Conservation (phyloP, 768 basidiomycete species). For the Scleroderma bovista region DNA sequence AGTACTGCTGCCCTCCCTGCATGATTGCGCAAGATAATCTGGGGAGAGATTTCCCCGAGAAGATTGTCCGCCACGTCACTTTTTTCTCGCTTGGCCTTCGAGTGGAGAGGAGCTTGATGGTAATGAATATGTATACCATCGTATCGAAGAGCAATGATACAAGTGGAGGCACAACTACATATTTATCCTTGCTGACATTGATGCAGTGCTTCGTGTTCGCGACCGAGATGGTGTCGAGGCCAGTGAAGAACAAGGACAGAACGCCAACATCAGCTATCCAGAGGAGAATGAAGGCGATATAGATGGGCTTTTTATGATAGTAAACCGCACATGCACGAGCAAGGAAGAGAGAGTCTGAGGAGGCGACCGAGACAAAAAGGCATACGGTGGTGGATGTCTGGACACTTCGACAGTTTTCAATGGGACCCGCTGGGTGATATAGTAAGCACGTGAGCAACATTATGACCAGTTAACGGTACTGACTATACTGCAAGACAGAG, state of each 20-base stretch:
- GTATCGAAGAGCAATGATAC: not conserved
- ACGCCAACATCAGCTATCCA: slow-evolving; percentile 22
- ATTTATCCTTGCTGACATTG: slow-evolving; percentile 13
- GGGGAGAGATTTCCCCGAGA: slow-evolving; percentile 19
- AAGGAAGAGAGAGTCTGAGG: slow-evolving; percentile 26
- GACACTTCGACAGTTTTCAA: slow-evolving; percentile 1
- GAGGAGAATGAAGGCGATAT: slow-evolving; percentile 14
- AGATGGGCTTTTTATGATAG: slow-evolving; percentile 9
- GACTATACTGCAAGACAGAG: not conserved
- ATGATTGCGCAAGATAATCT: slow-evolving; percentile 21
- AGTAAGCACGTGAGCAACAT: not conserved
- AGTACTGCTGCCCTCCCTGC: slow-evolving; percentile 29
- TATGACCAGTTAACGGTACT: not conserved
- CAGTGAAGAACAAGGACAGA: slow-evolving; percentile 16
- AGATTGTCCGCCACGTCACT: not conserved
- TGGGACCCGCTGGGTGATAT: not conserved
- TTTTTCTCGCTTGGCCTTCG: not conserved
- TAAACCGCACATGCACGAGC: slow-evolving; percentile 26
- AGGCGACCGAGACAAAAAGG: slow-evolving; percentile 1
- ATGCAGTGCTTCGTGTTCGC: slow-evolving; percentile 23
- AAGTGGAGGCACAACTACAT: slow-evolving; percentile 14
- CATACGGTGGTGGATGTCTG: not conserved
- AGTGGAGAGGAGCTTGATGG: no score
- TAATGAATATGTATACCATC: not conserved
- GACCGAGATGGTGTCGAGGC: slow-evolving; percentile 13